Conservation (phyloP, 106 monocot species). For the Allium cepa region DNA sequence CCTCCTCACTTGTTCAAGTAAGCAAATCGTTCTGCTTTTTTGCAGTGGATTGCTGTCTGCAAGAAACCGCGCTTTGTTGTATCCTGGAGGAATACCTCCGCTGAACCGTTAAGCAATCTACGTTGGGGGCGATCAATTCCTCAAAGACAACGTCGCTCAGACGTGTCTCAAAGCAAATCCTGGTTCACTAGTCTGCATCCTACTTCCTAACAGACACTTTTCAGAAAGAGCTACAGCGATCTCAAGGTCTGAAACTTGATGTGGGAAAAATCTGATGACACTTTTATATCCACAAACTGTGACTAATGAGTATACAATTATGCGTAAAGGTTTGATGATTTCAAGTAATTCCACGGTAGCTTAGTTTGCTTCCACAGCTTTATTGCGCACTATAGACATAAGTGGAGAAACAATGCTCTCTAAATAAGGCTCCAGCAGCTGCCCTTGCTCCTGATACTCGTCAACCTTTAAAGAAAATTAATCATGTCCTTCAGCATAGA, state of each 20-base stretch:
- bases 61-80: too few species aligned
- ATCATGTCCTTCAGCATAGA: background rate
- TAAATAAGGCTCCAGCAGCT: slow-evolving; percentile 89
- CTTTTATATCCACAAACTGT: slow-evolving; percentile 93
- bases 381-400: slow-evolving; percentile 67
- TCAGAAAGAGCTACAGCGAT: slow-evolving; percentile 75
- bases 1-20: too few species aligned
- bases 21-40: too few species aligned
- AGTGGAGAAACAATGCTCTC: slow-evolving; percentile 74
- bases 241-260: slow-evolving; percentile 97
- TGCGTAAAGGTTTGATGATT: slow-evolving; percentile 69
- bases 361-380: slow-evolving; percentile 26
- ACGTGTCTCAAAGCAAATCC: too few species aligned
- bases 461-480: slow-evolving; percentile 46
- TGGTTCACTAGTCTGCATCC: too few species aligned
- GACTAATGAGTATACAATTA: slow-evolving; percentile 77
- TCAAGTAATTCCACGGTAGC: slow-evolving; percentile 33
- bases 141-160: too few species aligned
- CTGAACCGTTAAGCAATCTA: too few species aligned
- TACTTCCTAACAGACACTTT: too few species aligned
- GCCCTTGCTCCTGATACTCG: slow-evolving; percentile 96
- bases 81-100: too few species aligned
- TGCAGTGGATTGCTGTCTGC: too few species aligned
- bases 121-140: too few species aligned
- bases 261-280: slow-evolving; percentile 86